phyloP scores from a whole-genome alignment of 371 early-diverging fungal species.

The Saksenaea oblongispora region DNA sequence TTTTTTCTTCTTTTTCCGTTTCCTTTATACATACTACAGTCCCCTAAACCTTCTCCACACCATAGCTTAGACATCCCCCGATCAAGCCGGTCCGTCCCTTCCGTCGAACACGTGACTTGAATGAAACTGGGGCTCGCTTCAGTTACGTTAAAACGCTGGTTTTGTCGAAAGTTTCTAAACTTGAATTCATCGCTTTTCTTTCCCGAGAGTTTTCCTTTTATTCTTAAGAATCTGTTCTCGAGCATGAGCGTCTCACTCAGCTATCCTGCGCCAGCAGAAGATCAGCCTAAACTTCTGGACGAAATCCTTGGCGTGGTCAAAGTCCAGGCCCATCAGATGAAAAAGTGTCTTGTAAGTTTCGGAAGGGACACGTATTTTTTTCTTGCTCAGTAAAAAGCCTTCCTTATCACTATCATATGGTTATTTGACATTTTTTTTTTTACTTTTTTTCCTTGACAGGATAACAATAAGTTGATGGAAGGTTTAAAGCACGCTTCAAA shows the following conservation, averaged over 20 bases:
- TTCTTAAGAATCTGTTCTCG: neutral
- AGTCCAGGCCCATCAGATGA: constrained; percentile 89
- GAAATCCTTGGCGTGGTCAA: constrained; percentile 85
- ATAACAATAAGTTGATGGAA: constrained; percentile 87
- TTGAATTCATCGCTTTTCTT: neutral
- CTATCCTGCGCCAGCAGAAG: constrained; percentile 54
- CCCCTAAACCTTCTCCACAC: too few relatives aligned
- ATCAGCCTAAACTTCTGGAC: constrained; percentile 82
- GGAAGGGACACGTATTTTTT: neutral
- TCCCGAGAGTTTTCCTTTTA: neutral
- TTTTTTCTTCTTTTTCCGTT: too few relatives aligned
- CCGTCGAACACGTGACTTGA: too few relatives aligned
- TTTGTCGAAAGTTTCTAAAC: too few relatives aligned
- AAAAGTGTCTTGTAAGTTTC: constrained; percentile 74
- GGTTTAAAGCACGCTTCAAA: constrained; percentile 92
- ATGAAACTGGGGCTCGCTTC: too few relatives aligned
- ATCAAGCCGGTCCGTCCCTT: too few relatives aligned
- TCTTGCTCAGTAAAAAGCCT: neutral
- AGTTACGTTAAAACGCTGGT: too few relatives aligned
- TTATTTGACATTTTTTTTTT: neutral
- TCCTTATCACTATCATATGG: neutral
- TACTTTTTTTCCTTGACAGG: constrained; percentile 43
- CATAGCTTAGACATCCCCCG: too few relatives aligned
- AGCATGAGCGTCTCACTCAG: constrained; percentile 13
- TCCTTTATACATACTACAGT: too few relatives aligned